Evolutionary conservation across 139 green algal species (phyloP), one percentile per base, ranked within the genome.

Genomic region (Chlorella sp.): DNA sequence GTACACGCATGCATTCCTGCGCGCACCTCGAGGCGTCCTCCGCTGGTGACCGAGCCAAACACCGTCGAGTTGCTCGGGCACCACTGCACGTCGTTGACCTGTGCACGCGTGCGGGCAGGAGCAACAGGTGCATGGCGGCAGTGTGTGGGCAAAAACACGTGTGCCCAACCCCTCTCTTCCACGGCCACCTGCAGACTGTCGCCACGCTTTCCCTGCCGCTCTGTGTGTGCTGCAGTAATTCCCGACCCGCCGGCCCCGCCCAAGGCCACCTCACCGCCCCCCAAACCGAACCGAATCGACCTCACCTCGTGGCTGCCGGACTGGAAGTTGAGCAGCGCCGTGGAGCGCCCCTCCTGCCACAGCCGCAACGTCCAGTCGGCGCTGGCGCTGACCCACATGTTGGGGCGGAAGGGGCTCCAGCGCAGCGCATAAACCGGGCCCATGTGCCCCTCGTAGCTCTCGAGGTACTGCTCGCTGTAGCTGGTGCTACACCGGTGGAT

Each of bases 401-500:
- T 81, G 35, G 61, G 76, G 23, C 69, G 42, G 81, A 93, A 96
- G 26, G 92, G 92, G 3, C 74, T 91, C 87, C 88, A 97, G 61
- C 84, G 80, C 36, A 92, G 63, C 35, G 74, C 61, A 75, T 93
- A 93, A 64, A 96, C 88, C 0, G 90, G 86, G 1, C 84, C 91
- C 72, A 91, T 84, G 83, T 97, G 92, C 2, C 88, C 92, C 1
- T 62, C 34, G 71, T 93, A 97, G 33, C 71, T 88, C 73, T 90
- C 81, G 24, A 94, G 62, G 78, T 93, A 91, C 77, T 96, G 91
- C 77, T 96, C 90, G 27, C 66, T 87, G 83, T 95, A 96, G 5
- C 72, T 86, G 5, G 80, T 92, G 67, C 77, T 89, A 88, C 92
- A 97, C 64, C 87, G 87, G 81, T 96, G 90, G 65, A 97, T 88